Conservation (phyloP, 2,329 filamentous ascomycete genomes). For the Sclerotinia glacialis region DNA sequence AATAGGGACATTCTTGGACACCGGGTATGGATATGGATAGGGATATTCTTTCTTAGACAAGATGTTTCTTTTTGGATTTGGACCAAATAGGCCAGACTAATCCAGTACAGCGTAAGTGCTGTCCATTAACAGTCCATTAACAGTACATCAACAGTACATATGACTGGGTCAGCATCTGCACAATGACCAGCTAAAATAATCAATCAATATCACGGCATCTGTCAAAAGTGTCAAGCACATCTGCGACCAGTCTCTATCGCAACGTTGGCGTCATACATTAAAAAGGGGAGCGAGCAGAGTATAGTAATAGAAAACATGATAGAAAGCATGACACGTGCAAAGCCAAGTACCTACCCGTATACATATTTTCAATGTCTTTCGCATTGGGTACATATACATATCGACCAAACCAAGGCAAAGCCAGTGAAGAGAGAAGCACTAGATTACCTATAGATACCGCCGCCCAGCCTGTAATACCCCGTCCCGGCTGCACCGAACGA, state of each 20-base stretch:
- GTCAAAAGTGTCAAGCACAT: neutral
- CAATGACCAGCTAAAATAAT: neutral
- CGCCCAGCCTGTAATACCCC: neutral
- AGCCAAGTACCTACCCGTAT: neutral
- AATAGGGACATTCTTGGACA: neutral
- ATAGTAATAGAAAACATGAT: neutral
- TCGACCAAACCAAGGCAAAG: neutral
- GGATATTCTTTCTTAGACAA: neutral
- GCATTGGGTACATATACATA: neutral
- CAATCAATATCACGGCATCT: neutral
- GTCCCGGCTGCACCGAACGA: neutral
- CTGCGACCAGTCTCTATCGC: neutral
- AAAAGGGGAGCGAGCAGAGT: neutral
- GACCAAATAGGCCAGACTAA: neutral
- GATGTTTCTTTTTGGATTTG: neutral
- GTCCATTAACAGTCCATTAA: neutral
- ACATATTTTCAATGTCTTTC: neutral
- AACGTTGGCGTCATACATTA: neutral
- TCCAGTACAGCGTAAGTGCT: neutral
- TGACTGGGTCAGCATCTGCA: neutral
- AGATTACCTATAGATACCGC: neutral
- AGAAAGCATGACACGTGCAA: neutral
- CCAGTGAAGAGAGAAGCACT: neutral
- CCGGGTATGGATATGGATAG: neutral
- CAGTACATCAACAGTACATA: neutral